Evolutionary conservation across 2,329 filamentous ascomycete genomes (phyloP).

Genomic region (Acrodontium crateriforme): DNA sequence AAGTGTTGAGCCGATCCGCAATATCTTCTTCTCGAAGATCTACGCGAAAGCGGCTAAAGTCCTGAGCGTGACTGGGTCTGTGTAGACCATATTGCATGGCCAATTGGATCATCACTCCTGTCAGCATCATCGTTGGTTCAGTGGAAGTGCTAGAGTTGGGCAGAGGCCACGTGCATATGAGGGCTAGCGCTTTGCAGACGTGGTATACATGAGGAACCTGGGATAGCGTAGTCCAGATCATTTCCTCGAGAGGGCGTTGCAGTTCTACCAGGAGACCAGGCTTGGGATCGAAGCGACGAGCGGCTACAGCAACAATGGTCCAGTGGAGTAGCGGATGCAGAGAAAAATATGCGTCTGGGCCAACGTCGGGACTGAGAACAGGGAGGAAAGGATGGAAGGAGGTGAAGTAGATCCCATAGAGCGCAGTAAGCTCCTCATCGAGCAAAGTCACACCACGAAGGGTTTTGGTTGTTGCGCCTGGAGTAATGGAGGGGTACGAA

Average conservation of each 20-base stretch:
- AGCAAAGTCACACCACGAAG: conserved; percentile 35
- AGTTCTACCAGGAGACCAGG: conserved; percentile 52
- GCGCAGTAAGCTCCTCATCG: conserved; percentile 32
- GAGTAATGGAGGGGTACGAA: conserved; percentile 36
- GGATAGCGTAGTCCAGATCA: conserved; percentile 65
- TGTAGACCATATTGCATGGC: conserved; percentile 74
- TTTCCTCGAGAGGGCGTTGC: conserved; percentile 49
- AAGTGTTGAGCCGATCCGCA: conserved; percentile 64
- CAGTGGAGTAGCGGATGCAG: conserved; percentile 76
- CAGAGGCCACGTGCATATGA: conserved; percentile 70
- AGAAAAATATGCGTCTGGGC: conserved; percentile 48
- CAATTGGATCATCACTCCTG: conserved; percentile 75
- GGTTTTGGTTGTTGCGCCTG: conserved; percentile 45
- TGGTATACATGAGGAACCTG: conserved; percentile 68
- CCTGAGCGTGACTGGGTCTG: conserved; percentile 66
- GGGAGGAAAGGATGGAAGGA: conserved; percentile 67
- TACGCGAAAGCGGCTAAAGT: conserved; percentile 55
- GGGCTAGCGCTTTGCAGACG: conserved; percentile 66
- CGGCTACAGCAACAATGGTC: conserved; percentile 64
- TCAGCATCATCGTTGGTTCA: conserved; percentile 69
- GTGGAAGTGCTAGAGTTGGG: conserved; percentile 69
- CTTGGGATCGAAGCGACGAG: conserved; percentile 53
- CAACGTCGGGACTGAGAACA: conserved; percentile 49
- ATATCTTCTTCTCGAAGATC: conserved; percentile 68
- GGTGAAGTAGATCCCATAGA: conserved; percentile 63